Base-by-base conservation (phyloP, 768 basidiomycete species). In the Kwoniella heveanensis region DNA sequence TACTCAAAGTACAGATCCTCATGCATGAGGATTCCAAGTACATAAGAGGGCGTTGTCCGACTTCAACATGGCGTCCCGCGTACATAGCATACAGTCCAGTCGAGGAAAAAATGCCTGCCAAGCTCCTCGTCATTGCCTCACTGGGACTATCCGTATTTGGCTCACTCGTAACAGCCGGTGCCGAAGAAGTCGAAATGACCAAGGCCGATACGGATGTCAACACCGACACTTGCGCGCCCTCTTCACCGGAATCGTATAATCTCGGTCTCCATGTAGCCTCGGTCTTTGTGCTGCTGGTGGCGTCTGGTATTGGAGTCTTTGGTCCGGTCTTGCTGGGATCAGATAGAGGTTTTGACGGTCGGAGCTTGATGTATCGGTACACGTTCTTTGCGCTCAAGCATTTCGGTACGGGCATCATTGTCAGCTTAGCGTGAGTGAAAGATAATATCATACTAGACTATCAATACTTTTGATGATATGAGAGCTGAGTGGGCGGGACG, bases 341-440 rank as follows among this genome's bases (percentile, higher is more conserved):
- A 30, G 46, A 50, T 37, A 24, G n/a, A n/a, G n/a, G n/a, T n/a
- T n/a, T n/a, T n/a, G n/a, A 24, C 9, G 39, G 17, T 50, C 9
- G 29, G 6, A 50, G 49, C 39, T n/a, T 24, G 7, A 32, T 49
- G 15, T 58, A 49, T 25, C 27, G 30, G 21, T 36, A 48, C 21
- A 50, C 48, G 12, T 49, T 58, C 30, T 58, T 50, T 17, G 48
- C 49, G 5, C 25, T 58, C 17, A 58, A 58, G 48, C 49, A 58
- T 37, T 58, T 58, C 26, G 57, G 57, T 49, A 58, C 57, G 6
- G 57, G 57, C 26, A 58, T 58, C n/a, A 58, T 58, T 22, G 49
- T 50, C 32, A 32, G 27, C 36, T 22, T 58, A 8, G 57, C 57
- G 57, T 58, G 57, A 58, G 57, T 58, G 25, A 26, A 10, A n/a